Evolutionary conservation across 352 stramenopile genomes (phyloP).

Genomic region (Phytophthora brassicae): DNA sequence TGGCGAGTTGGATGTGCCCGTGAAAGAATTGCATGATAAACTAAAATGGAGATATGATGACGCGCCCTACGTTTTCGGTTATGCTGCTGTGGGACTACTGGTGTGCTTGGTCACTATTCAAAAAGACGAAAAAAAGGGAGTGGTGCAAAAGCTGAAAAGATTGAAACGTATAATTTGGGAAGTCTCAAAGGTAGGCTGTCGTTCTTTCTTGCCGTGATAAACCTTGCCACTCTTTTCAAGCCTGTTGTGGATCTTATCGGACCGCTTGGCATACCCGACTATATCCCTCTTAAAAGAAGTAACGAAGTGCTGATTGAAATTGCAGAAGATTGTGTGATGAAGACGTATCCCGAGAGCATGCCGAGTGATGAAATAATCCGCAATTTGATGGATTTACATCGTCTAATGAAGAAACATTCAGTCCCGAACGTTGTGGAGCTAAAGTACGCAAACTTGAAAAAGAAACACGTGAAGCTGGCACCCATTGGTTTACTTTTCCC

Average conservation of each 20-base stretch:
- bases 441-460: constrained; percentile 6
- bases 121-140: constrained; percentile 6
- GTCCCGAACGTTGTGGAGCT: constrained; percentile 21
- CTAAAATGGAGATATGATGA: constrained; percentile 27
- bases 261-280: constrained; percentile 6
- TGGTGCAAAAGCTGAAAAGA: constrained; percentile 25
- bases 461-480: constrained; percentile 10
- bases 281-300: not conserved
- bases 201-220: constrained; percentile 32
- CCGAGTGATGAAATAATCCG: constrained; percentile 7
- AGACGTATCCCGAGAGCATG: constrained; percentile 14
- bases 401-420: constrained; percentile 7
- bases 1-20: constrained; percentile 8
- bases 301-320: constrained; percentile 19
- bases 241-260: constrained; percentile 11
- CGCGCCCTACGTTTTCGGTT: constrained; percentile 31
- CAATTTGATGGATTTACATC: constrained; percentile 11
- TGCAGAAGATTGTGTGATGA: constrained; percentile 14
- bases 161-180: constrained; percentile 27
- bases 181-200: constrained; percentile 16
- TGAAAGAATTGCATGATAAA: constrained; percentile 27
- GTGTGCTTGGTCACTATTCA: constrained; percentile 25
- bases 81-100: constrained; percentile 27
- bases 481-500: constrained; percentile 11
- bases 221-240: constrained; percentile 31